These are phyloP conservation scores for Podospora didyma DNA, from an alignment of 495 filamentous ascomycete species.

Conservation along the genomic window DNA sequence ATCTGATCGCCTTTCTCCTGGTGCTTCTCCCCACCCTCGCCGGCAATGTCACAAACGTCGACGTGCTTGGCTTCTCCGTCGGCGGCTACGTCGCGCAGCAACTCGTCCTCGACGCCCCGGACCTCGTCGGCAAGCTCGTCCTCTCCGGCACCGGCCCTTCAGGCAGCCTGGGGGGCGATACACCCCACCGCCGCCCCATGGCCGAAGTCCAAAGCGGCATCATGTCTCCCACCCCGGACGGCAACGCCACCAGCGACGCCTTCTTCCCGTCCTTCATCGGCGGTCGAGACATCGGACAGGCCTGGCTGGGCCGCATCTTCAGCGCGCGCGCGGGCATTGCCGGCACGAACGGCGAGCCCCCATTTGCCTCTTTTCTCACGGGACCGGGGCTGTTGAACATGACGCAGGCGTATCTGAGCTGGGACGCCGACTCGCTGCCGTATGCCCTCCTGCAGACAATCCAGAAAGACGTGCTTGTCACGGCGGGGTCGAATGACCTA, in stretches of 20 bases:
- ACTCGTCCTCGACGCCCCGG: neutral
- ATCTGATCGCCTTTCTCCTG: neutral
- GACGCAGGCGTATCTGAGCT: neutral
- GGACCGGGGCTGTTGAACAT: neutral
- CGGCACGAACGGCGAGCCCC: neutral
- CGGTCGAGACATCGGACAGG: neutral
- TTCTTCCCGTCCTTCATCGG: conserved; percentile 4
- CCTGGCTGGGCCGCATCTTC: neutral
- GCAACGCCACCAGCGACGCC: neutral
- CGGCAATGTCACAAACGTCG: neutral
- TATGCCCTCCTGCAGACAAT: conserved; percentile 4
- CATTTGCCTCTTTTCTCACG: neutral
- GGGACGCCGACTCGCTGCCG: conserved; percentile 2
- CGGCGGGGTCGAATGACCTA: conserved; percentile 1
- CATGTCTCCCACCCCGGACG: neutral
- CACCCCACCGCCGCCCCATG: neutral
- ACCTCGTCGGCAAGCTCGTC: conserved; percentile 1
- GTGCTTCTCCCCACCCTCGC: neutral
- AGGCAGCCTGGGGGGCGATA: neutral
- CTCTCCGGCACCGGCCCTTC: conserved; percentile 1
- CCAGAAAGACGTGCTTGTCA: neutral
- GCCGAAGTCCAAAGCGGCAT: neutral
- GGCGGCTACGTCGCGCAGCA: conserved; percentile 4
- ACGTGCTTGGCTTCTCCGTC: conserved; percentile 5
- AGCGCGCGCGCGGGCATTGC: neutral